Evolutionary conservation across 2,329 filamentous ascomycete species (phyloP), one percentile per base, ranked within the genome.

Genomic region (Neurospora sp.): DNA sequence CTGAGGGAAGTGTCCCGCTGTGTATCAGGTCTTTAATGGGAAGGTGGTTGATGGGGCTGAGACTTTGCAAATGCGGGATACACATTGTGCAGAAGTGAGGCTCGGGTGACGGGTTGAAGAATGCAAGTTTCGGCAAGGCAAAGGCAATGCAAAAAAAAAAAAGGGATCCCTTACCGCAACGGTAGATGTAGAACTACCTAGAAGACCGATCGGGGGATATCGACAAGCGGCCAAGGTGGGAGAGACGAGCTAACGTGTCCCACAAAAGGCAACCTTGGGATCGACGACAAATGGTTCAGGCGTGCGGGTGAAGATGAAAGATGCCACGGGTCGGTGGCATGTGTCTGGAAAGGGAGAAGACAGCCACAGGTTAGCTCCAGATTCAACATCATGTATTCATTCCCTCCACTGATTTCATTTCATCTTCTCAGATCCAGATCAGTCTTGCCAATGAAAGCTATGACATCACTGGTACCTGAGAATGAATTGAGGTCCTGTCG

Each of bases 191-290:
- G 74, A 77, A 75, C 75, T 77, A 46, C 76, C 39, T 66, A 69
- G 74, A 79, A 78, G 67, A 74, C 71, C 70, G 80, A 81, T 79
- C 79, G 79, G 80, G 79, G 79, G 79, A 82, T 79, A 82, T 73
- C 83, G 81, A 82, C 80, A 82, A 83, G 78, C 77, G 78, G 77
- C 68, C 67, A 71, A 65, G 66, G 82, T 83, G 83, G 86, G 84
- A 88, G 84, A 82, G 84, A 86, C 86, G 86, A 88, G 85, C 81
- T 85, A 88, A 88, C 85, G 86, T 87, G 85, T 88, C 86, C 86
- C 84, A 86, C 83, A 77, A 77, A 78, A 79, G 77, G 78, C 81
- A 81, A 80, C 78, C 80, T 81, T 78, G 75, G 77, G 78, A 74
- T 74, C 75, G 75, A 81, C 78, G 76, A 62, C 19, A 52, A 77